Evolutionary conservation across 2,329 filamentous ascomycete genomes (phyloP).

Genomic region (Rhynchosporium graminicola): DNA sequence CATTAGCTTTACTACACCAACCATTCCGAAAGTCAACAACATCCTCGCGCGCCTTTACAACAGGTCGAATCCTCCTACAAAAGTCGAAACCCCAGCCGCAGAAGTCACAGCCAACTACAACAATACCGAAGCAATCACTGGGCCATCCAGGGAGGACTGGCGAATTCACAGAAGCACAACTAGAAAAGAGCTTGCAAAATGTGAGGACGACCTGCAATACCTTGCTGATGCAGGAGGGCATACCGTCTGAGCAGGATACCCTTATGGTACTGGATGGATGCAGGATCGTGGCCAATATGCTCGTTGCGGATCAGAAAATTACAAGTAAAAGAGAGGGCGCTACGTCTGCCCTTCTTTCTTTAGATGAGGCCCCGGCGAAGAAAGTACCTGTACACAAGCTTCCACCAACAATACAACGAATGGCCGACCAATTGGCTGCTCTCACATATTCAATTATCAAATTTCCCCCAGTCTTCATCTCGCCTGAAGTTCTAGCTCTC

Average conservation of each 20-base stretch:
- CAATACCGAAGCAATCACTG: conserved; percentile 4
- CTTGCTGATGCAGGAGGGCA: conserved; percentile 28
- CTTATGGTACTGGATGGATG: conserved; percentile 29
- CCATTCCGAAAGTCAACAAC: conserved; percentile 23
- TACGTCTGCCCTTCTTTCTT: conserved; percentile 55
- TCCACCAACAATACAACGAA: conserved; percentile 23
- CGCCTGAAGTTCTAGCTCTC: conserved; percentile 65
- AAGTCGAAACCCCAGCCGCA: conserved; percentile 21
- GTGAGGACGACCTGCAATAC: conserved; percentile 28
- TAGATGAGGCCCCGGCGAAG: conserved; percentile 39
- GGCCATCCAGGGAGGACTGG: neutral
- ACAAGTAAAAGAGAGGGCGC: conserved; percentile 40
- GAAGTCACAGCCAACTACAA: neutral
- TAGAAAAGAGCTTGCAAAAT: conserved; percentile 30
- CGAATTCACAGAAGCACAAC: conserved; percentile 26
- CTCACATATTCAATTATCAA: conserved; percentile 70
- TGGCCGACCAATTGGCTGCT: conserved; percentile 54
- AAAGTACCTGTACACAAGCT: conserved; percentile 26
- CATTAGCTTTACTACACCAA: conserved; percentile 2
- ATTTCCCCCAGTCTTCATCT: conserved; percentile 78
- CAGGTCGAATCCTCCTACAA: conserved; percentile 23
- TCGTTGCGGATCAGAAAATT: conserved; percentile 31
- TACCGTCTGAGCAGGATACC: conserved; percentile 34
- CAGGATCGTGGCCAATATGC: conserved; percentile 30
- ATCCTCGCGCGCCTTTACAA: conserved; percentile 30